phyloP scores from a whole-genome alignment of 208 protist species.

The Zelonia costaricensis region DNA sequence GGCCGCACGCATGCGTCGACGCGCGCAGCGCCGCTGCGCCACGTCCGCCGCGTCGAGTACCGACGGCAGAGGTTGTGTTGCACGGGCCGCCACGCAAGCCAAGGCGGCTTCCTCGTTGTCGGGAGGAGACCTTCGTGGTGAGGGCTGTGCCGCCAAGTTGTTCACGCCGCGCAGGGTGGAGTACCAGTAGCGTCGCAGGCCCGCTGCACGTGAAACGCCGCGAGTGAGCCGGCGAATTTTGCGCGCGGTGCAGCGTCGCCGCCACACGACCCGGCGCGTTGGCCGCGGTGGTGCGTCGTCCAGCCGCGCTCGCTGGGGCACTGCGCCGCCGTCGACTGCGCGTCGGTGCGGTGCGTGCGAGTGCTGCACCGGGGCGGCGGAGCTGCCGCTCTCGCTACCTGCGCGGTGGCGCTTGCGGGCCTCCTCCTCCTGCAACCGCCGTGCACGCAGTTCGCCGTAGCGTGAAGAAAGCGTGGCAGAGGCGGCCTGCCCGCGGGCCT shows the following conservation, averaged over 20 bases:
- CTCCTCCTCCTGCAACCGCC: neutral
- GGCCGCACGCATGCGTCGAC: conserved; percentile 6
- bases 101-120: neutral
- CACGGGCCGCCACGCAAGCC: neutral
- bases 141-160: neutral
- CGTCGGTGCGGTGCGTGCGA: too few relatives aligned
- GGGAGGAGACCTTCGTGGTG: neutral
- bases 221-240: conserved; percentile 21
- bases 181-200: conserved; percentile 31
- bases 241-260: conserved; percentile 15
- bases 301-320: neutral
- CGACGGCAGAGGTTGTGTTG: neutral
- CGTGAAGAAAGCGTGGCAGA: conserved; percentile 10
- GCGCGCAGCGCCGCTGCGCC: neutral
- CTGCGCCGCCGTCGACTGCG: neutral
- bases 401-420: conserved; percentile 4
- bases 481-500: conserved; percentile 3
- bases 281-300: neutral
- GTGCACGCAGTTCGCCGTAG: conserved; percentile 15
- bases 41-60: neutral
- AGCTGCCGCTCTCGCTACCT: too few relatives aligned
- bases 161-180: conserved; percentile 1
- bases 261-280: conserved; percentile 14
- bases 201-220: conserved; percentile 10
- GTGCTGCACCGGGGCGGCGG: neutral